Evolutionary conservation across 495 filamentous ascomycete species (phyloP).

Genomic region (Penicillium coprophilum): DNA sequence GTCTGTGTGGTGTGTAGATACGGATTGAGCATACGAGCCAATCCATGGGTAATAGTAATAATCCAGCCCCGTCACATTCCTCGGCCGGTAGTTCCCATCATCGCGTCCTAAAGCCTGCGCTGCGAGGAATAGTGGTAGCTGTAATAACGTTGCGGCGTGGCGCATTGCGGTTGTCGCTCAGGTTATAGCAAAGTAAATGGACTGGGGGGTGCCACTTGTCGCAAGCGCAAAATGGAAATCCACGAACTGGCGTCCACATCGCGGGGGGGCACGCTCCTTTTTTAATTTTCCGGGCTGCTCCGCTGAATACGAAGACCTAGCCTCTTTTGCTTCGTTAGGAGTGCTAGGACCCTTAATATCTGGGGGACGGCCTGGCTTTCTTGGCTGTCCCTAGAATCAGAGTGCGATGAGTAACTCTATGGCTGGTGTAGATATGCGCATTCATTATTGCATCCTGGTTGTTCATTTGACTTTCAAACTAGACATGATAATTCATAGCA

Average conservation of each 20-base stretch:
- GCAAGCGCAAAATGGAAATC: not conserved
- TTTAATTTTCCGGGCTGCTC: not conserved
- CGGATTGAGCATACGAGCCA: not conserved
- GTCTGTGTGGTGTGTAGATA: not conserved
- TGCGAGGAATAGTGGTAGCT: not conserved
- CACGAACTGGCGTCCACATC: not conserved
- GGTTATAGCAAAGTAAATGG: not conserved
- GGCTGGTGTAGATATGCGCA: not conserved
- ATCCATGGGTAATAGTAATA: slow-evolving; percentile 1
- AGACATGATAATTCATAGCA: no score
- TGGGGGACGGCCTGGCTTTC: not conserved
- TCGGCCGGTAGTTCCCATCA: not conserved
- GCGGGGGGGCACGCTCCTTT: not conserved
- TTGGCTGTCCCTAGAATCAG: not conserved
- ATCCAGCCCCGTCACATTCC: not conserved
- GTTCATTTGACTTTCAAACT: not conserved
- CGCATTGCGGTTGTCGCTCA: not conserved
- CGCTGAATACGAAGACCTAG: not conserved
- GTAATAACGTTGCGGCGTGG: not conserved
- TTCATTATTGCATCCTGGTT: not conserved
- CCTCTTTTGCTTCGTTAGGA: not conserved
- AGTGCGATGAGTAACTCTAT: not conserved
- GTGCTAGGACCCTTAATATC: not conserved
- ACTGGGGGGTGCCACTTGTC: not conserved
- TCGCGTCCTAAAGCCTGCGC: not conserved